Evolutionary conservation across 306 rosid genomes (phyloP).

Genomic region (Ormosia semicastrata): DNA sequence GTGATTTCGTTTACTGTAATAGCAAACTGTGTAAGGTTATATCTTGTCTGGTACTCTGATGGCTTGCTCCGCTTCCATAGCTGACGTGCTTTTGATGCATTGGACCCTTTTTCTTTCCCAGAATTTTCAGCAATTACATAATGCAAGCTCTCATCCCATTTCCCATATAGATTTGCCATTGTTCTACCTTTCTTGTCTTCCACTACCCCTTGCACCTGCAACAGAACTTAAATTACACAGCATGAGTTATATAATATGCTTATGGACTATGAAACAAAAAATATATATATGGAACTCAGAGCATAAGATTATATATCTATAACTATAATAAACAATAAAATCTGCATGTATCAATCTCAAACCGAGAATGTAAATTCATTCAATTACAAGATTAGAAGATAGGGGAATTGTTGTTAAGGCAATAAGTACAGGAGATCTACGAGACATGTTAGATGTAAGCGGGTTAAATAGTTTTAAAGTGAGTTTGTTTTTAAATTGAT

Average conservation of each 20-base stretch:
- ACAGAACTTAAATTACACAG: slow-evolving; percentile 16
- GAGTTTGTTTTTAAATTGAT: too few species aligned
- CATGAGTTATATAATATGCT: slow-evolving; percentile 3
- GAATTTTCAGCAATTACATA: slow-evolving; percentile 47
- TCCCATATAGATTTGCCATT: slow-evolving; percentile 56
- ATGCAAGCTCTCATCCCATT: slow-evolving; percentile 77
- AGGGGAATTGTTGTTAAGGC: too few species aligned
- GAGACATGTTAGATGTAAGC: too few species aligned
- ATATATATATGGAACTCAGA: neutral
- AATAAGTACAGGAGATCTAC: too few species aligned
- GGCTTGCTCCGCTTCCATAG: slow-evolving; percentile 65
- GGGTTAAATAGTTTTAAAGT: too few species aligned
- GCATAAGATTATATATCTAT: neutral
- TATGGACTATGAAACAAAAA: neutral
- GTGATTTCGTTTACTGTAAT: slow-evolving; percentile 63
- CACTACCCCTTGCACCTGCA: slow-evolving; percentile 66
- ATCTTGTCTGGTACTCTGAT: slow-evolving; percentile 50
- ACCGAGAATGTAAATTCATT: too few species aligned
- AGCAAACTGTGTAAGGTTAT: slow-evolving; percentile 68
- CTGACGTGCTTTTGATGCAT: slow-evolving; percentile 44
- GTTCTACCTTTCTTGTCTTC: slow-evolving; percentile 66
- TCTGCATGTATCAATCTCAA: neutral
- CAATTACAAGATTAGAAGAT: too few species aligned
- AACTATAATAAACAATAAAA: neutral
- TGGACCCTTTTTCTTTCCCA: slow-evolving; percentile 49